phyloP scores from a whole-genome alignment of 176 grass and related monocot genomes.

The Stipa capillata region DNA sequence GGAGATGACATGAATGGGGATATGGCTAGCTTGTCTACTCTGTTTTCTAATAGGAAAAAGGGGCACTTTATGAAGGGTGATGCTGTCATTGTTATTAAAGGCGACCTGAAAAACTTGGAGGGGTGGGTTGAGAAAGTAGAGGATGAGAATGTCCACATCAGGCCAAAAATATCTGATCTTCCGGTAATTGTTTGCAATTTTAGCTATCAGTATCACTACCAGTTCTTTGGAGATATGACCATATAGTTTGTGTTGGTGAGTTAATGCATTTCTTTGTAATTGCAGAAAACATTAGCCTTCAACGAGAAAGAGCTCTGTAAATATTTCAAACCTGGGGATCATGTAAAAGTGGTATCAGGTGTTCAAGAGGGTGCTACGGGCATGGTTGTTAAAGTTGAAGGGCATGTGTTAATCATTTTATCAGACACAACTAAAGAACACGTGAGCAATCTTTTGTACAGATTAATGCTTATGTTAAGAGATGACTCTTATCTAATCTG shows the following conservation, averaged over 20 bases:
- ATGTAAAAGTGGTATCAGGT: conserved; percentile 96
- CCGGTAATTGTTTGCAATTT: conserved; percentile 47
- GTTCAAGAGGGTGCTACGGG: conserved; percentile 87
- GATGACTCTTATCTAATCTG: neutral
- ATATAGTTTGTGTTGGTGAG: neutral
- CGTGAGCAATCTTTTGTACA: conserved; percentile 35
- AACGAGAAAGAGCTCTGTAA: conserved; percentile 95
- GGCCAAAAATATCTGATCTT: conserved; percentile 67
- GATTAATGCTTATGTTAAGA: neutral
- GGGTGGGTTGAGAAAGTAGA: conserved; percentile 99
- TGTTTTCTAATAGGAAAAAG: conserved; percentile 98
- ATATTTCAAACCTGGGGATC: conserved; percentile 92
- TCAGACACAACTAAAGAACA: conserved; percentile 95
- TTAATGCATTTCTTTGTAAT: conserved; percentile 17
- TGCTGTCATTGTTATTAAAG: conserved; percentile 80
- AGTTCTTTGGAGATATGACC: neutral
- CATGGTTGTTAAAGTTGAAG: conserved; percentile 97
- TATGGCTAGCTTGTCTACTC: conserved; percentile 68
- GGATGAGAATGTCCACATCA: conserved; percentile 87
- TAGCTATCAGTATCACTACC: neutral
- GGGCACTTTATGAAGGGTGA: conserved; percentile 99
- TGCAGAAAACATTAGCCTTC: conserved; percentile 85
- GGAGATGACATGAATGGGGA: conserved; percentile 84
- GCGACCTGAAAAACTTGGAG: conserved; percentile 84
- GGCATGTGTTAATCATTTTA: conserved; percentile 80